Evolutionary conservation across 305 asterid species (phyloP), one percentile per base, ranked within the genome.

Genomic region (Plantago lanceolata): DNA sequence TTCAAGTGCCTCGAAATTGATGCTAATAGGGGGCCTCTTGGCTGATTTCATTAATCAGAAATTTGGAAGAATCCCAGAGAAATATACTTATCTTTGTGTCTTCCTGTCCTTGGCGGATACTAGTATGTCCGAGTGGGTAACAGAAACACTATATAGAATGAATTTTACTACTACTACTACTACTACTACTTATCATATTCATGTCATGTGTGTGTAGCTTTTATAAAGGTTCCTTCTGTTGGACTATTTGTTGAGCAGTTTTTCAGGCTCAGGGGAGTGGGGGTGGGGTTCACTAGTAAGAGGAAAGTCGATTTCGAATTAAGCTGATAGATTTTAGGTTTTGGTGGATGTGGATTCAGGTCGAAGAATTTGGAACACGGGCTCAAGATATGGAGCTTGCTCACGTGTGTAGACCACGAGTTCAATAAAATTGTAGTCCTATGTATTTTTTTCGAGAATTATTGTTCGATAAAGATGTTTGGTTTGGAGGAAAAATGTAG

Each of bases 91-190:
- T 57, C 16, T 69, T 57, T 59, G 2, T 69, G 63, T 70, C 74
- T 18, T 48, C 43, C 56, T 48, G 71, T 58, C 68, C 57, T 68
- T 64, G 78, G 72, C 69, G 70, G 78, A 72, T 61, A n/a, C n/a
- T n/a, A n/a, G n/a, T n/a, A 53, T 67, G 63, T 24, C 2, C 52
- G 57, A 77, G 77, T 75, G 79, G 85, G 71, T 63, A 70, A 58
- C 75, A 69, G 50, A 65, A 64, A 67, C 65, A 50, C 48, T 71
- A 29, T 29, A 58, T 50, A 69, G 59, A 59, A 19, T 1, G 28
- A 24, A 24, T 24, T 1, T 24, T n/a, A n/a, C n/a, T n/a, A n/a
- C n/a, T n/a, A n/a, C n/a, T n/a, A n/a, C n/a, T n/a, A n/a, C n/a
- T n/a, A n/a, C n/a, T n/a, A n/a, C n/a, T n/a, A n/a, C 1, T 24